Conservation (phyloP, 768 basidiomycete genomes). For the Termitomyces heimii region DNA sequence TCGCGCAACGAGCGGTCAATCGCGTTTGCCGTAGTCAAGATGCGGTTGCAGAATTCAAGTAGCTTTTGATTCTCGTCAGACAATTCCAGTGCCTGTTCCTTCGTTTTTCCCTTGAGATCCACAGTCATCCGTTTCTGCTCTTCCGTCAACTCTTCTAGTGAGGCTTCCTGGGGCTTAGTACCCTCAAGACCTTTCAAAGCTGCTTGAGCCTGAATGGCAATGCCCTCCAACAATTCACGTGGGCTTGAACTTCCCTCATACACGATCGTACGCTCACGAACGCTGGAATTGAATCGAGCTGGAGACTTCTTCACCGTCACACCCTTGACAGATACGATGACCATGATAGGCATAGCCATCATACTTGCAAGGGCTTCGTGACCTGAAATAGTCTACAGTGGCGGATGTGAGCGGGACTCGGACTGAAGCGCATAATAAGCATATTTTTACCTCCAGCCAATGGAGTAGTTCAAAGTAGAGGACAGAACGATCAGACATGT, state of each 20-base stretch:
- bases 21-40: slow-evolving; percentile 72
- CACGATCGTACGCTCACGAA: slow-evolving; percentile 75
- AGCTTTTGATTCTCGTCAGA: slow-evolving; percentile 78
- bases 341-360: slow-evolving; percentile 98
- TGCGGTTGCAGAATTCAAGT: slow-evolving; percentile 78
- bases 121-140: slow-evolving; percentile 85
- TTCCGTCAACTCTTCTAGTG: slow-evolving; percentile 71
- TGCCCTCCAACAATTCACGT: slow-evolving; percentile 85
- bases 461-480: slow-evolving; percentile 87
- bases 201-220: slow-evolving; percentile 89
- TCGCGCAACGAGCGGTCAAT: slow-evolving; percentile 87
- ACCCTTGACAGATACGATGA: slow-evolving; percentile 61
- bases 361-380: slow-evolving; percentile 92
- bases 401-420: slow-evolving; percentile 1
- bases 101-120: slow-evolving; percentile 59
- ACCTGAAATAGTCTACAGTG: slow-evolving; percentile 75
- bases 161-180: slow-evolving; percentile 39
- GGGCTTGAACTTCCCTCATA: slow-evolving; percentile 93
- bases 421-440: not conserved
- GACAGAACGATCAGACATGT: slow-evolving; percentile 85
- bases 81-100: slow-evolving; percentile 39
- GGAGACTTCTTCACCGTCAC: slow-evolving; percentile 50
- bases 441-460: slow-evolving; percentile 75
- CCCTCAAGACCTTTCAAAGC: slow-evolving; percentile 85
- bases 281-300: slow-evolving; percentile 36